Percentiles rank a stretch among this genome's conserved stretches.
These are phyloP conservation scores for Scleroderma citrinum DNA, from an alignment of 768 basidiomycete species.

Conservation along the genomic window DNA sequence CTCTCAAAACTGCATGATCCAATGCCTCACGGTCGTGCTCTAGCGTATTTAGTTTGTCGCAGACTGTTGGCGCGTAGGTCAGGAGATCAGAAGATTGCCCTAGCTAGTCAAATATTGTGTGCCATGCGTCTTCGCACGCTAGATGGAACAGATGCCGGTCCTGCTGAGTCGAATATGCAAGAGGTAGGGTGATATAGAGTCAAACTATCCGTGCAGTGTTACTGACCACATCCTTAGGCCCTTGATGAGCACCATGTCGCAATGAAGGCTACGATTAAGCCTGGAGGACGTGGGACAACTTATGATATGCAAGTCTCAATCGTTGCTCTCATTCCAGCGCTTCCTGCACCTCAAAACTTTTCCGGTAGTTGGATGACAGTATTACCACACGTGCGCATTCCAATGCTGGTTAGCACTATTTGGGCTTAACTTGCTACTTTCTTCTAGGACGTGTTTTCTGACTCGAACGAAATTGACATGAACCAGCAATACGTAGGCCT, in stretches of 20 bases:
- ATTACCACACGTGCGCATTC: constrained; percentile 28
- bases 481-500: constrained; percentile 49
- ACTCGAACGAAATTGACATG: constrained; percentile 9
- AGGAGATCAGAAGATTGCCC: constrained; percentile 52
- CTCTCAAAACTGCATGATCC: constrained; percentile 45
- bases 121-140: constrained; percentile 42
- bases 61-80: constrained; percentile 50
- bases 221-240: constrained; percentile 30
- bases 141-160: constrained; percentile 35
- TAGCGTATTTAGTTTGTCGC: constrained; percentile 61
- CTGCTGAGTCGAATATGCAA: constrained; percentile 6
- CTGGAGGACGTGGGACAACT: constrained; percentile 50
- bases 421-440: neutral
- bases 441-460: constrained; percentile 11
- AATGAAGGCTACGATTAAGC: constrained; percentile 50
- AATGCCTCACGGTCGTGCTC: constrained; percentile 45
- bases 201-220: neutral
- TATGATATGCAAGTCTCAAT: constrained; percentile 55
- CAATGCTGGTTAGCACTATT: neutral
- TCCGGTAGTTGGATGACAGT: constrained; percentile 44
- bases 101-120: constrained; percentile 44
- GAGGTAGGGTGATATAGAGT: constrained; percentile 22
- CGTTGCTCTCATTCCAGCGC: constrained; percentile 43
- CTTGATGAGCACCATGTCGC: constrained; percentile 40
- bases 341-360: constrained; percentile 38